Evolutionary conservation across 768 basidiomycete genomes (phyloP).

Genomic region (Jaapia argillacea): DNA sequence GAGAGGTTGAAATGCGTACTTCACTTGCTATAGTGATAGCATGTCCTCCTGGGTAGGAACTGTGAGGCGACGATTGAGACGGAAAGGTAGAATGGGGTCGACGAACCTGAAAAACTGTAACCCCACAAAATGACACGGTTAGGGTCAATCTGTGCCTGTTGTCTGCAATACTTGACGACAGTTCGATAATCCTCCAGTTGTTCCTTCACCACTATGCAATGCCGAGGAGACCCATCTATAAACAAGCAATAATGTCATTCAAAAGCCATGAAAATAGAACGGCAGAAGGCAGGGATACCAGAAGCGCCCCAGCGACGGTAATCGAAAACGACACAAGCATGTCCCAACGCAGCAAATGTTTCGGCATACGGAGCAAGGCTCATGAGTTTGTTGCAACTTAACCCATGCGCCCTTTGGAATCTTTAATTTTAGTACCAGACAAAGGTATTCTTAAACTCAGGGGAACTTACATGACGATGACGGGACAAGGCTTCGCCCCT

Average conservation of each 20-base stretch:
- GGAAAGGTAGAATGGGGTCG: background rate
- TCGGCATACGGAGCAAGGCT: conserved; percentile 20
- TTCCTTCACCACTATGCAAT: conserved; percentile 19
- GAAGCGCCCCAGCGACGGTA: conserved; percentile 28
- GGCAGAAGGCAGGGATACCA: conserved; percentile 10
- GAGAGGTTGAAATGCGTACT: conserved; percentile 8
- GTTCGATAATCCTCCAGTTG: conserved; percentile 28
- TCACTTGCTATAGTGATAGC: conserved; percentile 20
- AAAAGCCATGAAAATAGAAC: background rate
- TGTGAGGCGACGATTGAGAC: background rate
- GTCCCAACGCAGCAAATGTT: conserved; percentile 19
- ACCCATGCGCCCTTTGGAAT: conserved; percentile 25
- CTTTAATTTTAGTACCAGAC: background rate
- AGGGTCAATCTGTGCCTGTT: conserved; percentile 20
- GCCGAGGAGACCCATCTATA: conserved; percentile 22
- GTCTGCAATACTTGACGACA: conserved; percentile 22
- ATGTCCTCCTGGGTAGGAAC: conserved; percentile 18
- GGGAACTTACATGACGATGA: conserved; percentile 21
- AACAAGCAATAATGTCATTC: background rate
- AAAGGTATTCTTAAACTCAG: background rate
- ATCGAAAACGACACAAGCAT: conserved; percentile 26
- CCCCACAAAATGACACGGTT: conserved; percentile 25
- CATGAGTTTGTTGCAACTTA: conserved; percentile 22
- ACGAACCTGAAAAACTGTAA: conserved; percentile 21
- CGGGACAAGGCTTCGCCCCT: conserved; percentile 9